Evolutionary conservation across 148 eudicot genomes (phyloP).

Genomic region (Amaranthus cruentus): DNA sequence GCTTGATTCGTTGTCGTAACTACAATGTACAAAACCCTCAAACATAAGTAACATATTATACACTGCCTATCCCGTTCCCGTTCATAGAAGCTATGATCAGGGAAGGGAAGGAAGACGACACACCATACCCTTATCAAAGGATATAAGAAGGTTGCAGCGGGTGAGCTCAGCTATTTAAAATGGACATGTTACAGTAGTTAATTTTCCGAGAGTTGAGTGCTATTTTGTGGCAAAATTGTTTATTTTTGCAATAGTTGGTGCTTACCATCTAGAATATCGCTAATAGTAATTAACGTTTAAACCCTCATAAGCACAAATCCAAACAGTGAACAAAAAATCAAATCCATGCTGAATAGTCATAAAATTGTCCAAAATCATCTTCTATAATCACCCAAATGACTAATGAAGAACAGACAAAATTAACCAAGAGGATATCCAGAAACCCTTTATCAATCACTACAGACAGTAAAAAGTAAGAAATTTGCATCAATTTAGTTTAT

Average conservation of each 20-base stretch:
- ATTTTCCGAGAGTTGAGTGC: too few relatives aligned
- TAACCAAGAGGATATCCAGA: not conserved
- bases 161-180: too few relatives aligned
- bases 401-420: conserved; percentile 15
- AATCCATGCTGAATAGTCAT: not conserved
- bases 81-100: too few relatives aligned
- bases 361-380: not conserved
- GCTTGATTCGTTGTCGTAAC: conserved; percentile 54
- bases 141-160: not conserved
- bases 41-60: conserved; percentile 7
- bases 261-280: not conserved
- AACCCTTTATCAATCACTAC: conserved; percentile 11
- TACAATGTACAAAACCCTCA: conserved; percentile 25
- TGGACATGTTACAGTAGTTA: too few relatives aligned
- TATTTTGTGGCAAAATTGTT: not conserved
- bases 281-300: not conserved
- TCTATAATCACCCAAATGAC: conserved; percentile 4
- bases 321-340: too few relatives aligned
- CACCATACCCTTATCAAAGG: too few relatives aligned
- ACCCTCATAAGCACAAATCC: not conserved
- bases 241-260: not conserved
- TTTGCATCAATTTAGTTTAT: not conserved
- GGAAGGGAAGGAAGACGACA: too few relatives aligned
- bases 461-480: not conserved
- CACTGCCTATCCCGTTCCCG: not conserved